Percentiles rank a stretch among this genome's conserved stretches.
Conservation (phyloP, 257 asterid species). For the Cordia subcordata region DNA sequence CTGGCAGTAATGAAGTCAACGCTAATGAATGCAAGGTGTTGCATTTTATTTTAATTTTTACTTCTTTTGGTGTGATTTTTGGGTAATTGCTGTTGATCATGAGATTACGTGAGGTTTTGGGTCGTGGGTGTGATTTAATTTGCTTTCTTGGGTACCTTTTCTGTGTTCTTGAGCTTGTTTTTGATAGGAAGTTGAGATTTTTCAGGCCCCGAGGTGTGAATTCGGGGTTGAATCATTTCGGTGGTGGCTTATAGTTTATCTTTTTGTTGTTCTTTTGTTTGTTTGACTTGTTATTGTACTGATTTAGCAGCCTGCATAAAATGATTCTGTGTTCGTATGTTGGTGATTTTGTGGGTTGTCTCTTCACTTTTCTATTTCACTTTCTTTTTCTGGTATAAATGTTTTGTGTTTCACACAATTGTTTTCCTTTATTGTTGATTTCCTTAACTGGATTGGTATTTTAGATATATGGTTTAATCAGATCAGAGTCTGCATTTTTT, state of each 20-base stretch:
- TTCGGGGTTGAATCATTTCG: conserved; percentile 4
- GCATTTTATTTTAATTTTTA: too few relatives aligned
- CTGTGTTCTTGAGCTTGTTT: conserved; percentile 1
- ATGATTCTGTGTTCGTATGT: background rate
- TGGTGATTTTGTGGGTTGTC: conserved; percentile 5
- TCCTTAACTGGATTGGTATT: conserved; percentile 3
- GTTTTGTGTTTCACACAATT: background rate
- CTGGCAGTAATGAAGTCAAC: conserved; percentile 42
- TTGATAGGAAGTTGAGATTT: conserved; percentile 1
- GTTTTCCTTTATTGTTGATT: conserved; percentile 10
- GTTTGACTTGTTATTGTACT: conserved; percentile 7
- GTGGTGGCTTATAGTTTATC: background rate
- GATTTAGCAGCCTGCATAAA: background rate
- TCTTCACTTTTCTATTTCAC: conserved; percentile 1
- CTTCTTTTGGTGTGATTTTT: background rate
- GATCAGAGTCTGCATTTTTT: background rate
- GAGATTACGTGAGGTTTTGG: background rate
- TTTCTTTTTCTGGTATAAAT: conserved; percentile 9
- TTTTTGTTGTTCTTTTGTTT: background rate
- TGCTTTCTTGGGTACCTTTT: background rate
- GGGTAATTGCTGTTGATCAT: background rate
- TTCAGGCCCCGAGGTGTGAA: background rate
- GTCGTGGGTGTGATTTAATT: background rate
- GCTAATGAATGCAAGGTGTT: conserved; percentile 32
- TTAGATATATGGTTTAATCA: background rate